phyloP scores from a whole-genome alignment of 108 stramenopile genomes.

The Cyclotella baltica region DNA sequence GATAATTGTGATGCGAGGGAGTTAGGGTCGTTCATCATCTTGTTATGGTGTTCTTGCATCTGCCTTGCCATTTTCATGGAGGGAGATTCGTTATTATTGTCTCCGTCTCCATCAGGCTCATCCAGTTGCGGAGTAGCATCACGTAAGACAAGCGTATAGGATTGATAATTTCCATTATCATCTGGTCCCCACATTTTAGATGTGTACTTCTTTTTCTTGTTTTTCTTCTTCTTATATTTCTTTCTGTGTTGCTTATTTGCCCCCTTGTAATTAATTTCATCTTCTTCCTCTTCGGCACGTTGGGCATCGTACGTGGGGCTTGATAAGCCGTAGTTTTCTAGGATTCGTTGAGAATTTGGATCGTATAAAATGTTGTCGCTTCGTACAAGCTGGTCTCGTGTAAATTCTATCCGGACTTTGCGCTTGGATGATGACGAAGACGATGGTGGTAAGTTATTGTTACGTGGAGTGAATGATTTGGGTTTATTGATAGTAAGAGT shows the following conservation, averaged over 20 bases:
- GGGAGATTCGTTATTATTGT: slow-evolving; percentile 30
- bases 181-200: slow-evolving; percentile 67
- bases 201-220: slow-evolving; percentile 26
- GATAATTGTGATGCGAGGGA: slow-evolving; percentile 58
- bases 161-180: slow-evolving; percentile 64
- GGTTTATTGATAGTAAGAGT: slow-evolving; percentile 40
- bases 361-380: slow-evolving; percentile 69
- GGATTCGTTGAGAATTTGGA: slow-evolving; percentile 19
- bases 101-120: slow-evolving; percentile 20
- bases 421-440: slow-evolving; percentile 12
- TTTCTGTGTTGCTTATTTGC: slow-evolving; percentile 3
- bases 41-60: slow-evolving; percentile 38
- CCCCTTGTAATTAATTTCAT: not conserved
- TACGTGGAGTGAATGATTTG: slow-evolving; percentile 22
- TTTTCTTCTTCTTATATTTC: slow-evolving; percentile 27
- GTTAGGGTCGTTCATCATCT: slow-evolving; percentile 69
- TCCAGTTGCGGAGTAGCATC: slow-evolving; percentile 28
- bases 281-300: slow-evolving; percentile 10
- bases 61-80: slow-evolving; percentile 55
- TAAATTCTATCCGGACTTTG: slow-evolving; percentile 34
- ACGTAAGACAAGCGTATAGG: slow-evolving; percentile 60
- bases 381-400: slow-evolving; percentile 64
- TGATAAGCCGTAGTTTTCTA: slow-evolving; percentile 31
- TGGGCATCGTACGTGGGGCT: slow-evolving; percentile 33
- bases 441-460: not conserved